Evolutionary conservation across 169 alveolate genomes (phyloP), one percentile per base, ranked within the genome.

Genomic region (Eimeria maxima): DNA sequence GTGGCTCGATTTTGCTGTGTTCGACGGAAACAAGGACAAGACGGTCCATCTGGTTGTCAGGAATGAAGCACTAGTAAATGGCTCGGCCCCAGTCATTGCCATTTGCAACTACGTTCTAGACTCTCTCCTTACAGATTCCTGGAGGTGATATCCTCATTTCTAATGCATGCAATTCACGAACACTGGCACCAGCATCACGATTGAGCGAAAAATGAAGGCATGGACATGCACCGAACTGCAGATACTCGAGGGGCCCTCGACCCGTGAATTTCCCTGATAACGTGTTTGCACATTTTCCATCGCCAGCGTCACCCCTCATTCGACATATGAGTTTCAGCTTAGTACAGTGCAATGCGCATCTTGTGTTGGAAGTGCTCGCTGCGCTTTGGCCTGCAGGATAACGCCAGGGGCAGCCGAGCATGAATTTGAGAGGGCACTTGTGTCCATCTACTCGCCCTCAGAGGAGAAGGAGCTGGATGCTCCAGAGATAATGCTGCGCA

Each of bases 401-500:
- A 63, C 96, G 24, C 96, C 96, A n/a, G 96, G 94, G 20, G 83
- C 69, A 16, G 89, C 95, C 27, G 95, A 90, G 67, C 94, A 94
- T 94, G 97, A 97, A 95, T 97, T 96, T 96, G 95, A 97, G 97
- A 84, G 98, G 88, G 97, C 98, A 95, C 55, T 97, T 90, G 67
- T 97, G 95, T 95, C 98, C 94, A 90, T 97, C 50, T 96, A 98
- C 97, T 95, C 98, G 74, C 97, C 99, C 87, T 57, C 95, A 90
- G 96, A 97, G 96, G 98, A 99, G 97, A 94, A 97, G 98, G 96
- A 98, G 88, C 96, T 96, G 97, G 96, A 98, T 81, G 95, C 97
- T 98, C 96, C 99, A 97, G 96, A 98, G 86, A 93, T 97, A 96
- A 97, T 99, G 98, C 95, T 98, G 97, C 95, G 98, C 97, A 97